These are phyloP conservation scores for Nematocida sp. DNA, from an alignment of 371 early-diverging fungal species.

Conservation along the genomic window DNA sequence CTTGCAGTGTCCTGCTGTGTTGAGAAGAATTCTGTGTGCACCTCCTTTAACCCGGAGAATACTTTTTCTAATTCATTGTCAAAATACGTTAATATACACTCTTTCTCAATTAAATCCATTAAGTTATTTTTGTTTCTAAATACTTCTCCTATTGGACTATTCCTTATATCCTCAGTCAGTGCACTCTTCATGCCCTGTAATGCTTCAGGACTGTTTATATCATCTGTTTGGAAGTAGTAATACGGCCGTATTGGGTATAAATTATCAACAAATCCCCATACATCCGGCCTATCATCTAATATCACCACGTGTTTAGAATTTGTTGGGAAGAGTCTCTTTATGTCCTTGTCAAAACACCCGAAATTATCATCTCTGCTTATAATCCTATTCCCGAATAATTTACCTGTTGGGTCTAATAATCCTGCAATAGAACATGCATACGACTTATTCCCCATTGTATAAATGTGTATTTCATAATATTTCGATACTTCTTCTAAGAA, in stretches of 20 bases:
- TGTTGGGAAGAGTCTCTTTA: slow-evolving; percentile 85
- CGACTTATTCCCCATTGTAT: slow-evolving; percentile 91
- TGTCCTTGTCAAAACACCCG: slow-evolving; percentile 78
- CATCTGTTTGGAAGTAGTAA: slow-evolving; percentile 58
- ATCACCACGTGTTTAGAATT: slow-evolving; percentile 92
- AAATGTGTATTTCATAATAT: slow-evolving; percentile 84
- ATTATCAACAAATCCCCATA: slow-evolving; percentile 75
- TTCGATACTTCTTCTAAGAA: slow-evolving; percentile 75
- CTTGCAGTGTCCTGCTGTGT: slow-evolving; percentile 7
- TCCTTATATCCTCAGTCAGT: not conserved
- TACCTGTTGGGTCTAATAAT: slow-evolving; percentile 79
- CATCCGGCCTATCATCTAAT: slow-evolving; percentile 92
- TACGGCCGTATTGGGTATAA: slow-evolving; percentile 66
- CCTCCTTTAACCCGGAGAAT: slow-evolving; percentile 8
- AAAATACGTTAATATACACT: slow-evolving; percentile 27
- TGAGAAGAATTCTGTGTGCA: slow-evolving; percentile 57
- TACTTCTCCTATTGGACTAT: not conserved
- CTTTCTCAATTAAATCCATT: slow-evolving; percentile 3
- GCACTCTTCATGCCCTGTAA: slow-evolving; percentile 18
- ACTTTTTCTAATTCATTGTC: slow-evolving; percentile 53
- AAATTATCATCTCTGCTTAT: slow-evolving; percentile 86
- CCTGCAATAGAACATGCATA: slow-evolving; percentile 85
- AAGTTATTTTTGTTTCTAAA: not conserved
- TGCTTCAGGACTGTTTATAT: slow-evolving; percentile 65
- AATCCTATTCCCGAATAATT: slow-evolving; percentile 81